These are phyloP conservation scores for Candida xiaguanensis DNA, from an alignment of 805 yeast species.

Conservation along the genomic window DNA sequence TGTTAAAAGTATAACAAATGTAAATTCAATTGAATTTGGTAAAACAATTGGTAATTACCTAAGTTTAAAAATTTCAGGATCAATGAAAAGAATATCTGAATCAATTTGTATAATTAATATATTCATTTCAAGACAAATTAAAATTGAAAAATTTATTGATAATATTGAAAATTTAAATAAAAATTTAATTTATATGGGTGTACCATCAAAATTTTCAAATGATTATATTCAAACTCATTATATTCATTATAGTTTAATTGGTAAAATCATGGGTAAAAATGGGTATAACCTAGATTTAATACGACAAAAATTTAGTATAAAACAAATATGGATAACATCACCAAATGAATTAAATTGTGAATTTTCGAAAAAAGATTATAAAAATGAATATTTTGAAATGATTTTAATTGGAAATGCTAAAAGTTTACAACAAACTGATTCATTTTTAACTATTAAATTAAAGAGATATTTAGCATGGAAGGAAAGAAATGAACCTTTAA, in stretches of 20 bases:
- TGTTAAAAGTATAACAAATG: background rate
- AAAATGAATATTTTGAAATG: constrained; percentile 3
- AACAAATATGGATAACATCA: background rate
- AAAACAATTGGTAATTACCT: background rate
- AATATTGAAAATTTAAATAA: too few species aligned
- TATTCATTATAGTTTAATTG: constrained; percentile 2
- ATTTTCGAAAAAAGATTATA: background rate
- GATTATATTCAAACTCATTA: constrained; percentile 3
- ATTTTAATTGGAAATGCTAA: constrained; percentile 1
- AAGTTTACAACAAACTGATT: background rate
- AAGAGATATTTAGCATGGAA: constrained; percentile 1
- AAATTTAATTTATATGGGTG: background rate
- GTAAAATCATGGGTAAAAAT: background rate
- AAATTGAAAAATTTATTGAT: constrained; percentile 1
- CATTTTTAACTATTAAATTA: background rate
- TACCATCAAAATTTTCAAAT: background rate
- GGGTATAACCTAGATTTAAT: background rate
- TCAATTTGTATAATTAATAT: background rate
- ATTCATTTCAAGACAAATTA: background rate
- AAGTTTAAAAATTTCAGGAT: background rate
- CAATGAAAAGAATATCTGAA: background rate
- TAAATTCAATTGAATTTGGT: background rate
- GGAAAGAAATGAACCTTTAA: background rate
- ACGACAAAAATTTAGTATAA: background rate
- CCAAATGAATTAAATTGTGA: background rate